Evolutionary conservation across 1,284 basidiomycete species (phyloP).

Genomic region (Puccinia horiana): DNA sequence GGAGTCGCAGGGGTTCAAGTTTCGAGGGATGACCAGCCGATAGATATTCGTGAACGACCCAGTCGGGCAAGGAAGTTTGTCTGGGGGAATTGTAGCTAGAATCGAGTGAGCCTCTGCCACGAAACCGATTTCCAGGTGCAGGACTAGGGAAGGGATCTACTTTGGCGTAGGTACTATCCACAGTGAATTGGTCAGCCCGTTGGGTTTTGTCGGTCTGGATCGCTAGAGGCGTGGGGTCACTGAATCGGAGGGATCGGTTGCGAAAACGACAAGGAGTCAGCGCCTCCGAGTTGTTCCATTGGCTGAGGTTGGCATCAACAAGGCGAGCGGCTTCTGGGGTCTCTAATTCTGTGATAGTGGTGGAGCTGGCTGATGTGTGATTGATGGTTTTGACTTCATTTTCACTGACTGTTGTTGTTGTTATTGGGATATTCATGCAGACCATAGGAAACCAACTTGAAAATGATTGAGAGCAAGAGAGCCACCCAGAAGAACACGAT

Average conservation of each 20-base stretch:
- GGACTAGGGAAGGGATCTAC: constrained; percentile 4
- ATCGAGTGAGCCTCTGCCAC: background rate
- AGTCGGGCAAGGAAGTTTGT: background rate
- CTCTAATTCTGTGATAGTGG: background rate
- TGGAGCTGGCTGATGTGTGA: background rate
- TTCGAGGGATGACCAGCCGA: background rate
- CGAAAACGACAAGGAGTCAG: background rate
- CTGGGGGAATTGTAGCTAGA: background rate
- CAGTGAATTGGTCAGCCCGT: no score
- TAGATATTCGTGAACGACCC: background rate
- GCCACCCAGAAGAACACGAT: background rate
- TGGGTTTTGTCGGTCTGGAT: background rate
- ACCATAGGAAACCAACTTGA: background rate
- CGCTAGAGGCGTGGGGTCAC: constrained; percentile 1
- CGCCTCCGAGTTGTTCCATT: background rate
- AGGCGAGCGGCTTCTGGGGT: background rate
- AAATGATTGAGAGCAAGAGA: background rate
- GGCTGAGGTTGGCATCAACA: background rate
- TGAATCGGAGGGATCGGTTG: background rate
- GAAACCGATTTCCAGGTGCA: background rate
- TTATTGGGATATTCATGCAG: background rate
- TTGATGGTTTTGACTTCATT: background rate
- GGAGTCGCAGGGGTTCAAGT: background rate
- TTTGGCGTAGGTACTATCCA: background rate
- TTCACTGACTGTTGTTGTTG: background rate